A percentile compares a stretch with the other conserved stretches of the same genome.
These are phyloP conservation scores for Mrakia frigida DNA, from an alignment of 768 basidiomycete species.

Conservation along the genomic window DNA sequence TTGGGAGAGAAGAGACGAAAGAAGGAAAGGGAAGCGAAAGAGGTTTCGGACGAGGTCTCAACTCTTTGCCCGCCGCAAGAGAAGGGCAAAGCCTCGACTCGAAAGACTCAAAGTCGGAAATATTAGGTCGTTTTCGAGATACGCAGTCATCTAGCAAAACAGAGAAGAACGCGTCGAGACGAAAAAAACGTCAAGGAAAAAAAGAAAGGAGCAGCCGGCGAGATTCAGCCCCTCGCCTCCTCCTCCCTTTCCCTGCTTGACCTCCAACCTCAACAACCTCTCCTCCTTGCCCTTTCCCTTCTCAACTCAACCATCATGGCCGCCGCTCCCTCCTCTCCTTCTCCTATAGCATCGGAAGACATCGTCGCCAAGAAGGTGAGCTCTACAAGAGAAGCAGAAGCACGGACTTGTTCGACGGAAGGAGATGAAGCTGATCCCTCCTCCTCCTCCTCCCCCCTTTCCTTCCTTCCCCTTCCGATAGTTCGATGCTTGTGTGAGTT, in stretches of 20 bases:
- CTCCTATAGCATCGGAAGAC: constrained; percentile 77
- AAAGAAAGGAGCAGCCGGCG: background rate
- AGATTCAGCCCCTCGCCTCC: background rate
- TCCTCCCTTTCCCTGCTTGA: background rate
- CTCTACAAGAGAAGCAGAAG: no score
- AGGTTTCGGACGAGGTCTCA: background rate
- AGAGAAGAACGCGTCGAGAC: background rate
- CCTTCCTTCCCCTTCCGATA: constrained; percentile 39
- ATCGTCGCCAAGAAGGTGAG: constrained; percentile 80
- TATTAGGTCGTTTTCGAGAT: no score
- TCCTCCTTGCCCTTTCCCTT: background rate
- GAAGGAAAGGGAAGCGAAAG: background rate
- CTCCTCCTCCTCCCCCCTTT: background rate
- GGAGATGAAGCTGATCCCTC: background rate
- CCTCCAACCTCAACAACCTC: background rate
- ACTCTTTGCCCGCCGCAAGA: background rate
- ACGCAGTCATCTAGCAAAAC: no score
- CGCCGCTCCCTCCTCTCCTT: constrained; percentile 36
- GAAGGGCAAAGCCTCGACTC: background rate
- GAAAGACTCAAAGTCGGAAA: no score
- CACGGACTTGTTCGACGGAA: background rate
- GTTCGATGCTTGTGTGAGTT: constrained; percentile 71
- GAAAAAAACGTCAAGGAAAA: background rate
- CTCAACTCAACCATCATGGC: constrained; percentile 34
- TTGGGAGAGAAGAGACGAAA: background rate